Base-by-base conservation (phyloP, 2,329 filamentous ascomycete species). In the Colletotrichum liaoningense region DNA sequence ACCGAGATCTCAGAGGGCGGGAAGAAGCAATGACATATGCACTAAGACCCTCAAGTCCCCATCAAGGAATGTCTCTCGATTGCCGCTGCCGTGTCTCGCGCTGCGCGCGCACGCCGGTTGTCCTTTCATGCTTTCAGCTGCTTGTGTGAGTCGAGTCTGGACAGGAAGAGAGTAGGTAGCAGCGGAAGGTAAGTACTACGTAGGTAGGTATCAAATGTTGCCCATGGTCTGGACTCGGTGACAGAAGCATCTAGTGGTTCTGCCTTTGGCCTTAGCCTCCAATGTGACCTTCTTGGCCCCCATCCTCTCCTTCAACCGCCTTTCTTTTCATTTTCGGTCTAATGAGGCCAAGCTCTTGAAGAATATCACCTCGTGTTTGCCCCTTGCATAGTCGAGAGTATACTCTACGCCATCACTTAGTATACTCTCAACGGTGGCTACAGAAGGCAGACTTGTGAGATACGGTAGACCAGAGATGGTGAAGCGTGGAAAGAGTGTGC, bases 1-100 rank as follows among this genome's bases (percentile, higher is more conserved):
- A 54, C 49, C 38, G 33, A 35, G 26, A 33, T 65, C 55, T 56
- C 55, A 70, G 24, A 28, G 46, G 42, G 22, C 52, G 24, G 33
- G 58, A 70, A 73, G 55, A 70, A 65, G 66, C 55, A 73, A 65
- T 63, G 69, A 14, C 59, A 69, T 56, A 33, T 72, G 69, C 35
- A 64, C 65, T 59, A 59, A 73, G 70, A 64, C 67, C 49, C 54
- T 24, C 22, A 28, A 6, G 7, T 19, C 56, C 19, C 59, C 59
- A 70, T 69, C 54, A 59, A 49, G 54, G 55, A 59, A 70, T 73
- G 70, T 73, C 66, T 73, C 66, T 69, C 66, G 33, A 59, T 64
- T 59, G 28, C 66, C 66, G 66, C 69, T 73, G 28, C 59, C 33
- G 28, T 73, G 70, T 73, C 70, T 70, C 66, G 60, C 42, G 60